Evolutionary conservation across 2,329 filamentous ascomycete species (phyloP), one percentile per base, ranked within the genome.

Genomic region (Diaporthe humulicola): DNA sequence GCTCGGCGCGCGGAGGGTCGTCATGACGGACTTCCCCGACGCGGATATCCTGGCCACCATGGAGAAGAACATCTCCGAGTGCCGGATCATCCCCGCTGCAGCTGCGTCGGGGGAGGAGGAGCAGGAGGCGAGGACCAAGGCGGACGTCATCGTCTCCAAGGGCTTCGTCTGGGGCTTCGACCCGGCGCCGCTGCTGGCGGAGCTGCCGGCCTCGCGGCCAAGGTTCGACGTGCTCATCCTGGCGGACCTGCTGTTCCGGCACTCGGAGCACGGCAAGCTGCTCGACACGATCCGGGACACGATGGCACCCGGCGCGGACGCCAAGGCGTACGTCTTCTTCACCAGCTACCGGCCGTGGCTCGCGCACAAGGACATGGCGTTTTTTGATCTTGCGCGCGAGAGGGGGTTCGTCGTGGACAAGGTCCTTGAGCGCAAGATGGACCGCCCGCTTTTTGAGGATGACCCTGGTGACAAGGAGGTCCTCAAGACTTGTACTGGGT

Each of bases 291-390:
- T 98, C 75, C 86, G 89, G 79, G 82, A 89, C 80, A 94, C 93
- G 22, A 84, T 98, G 79, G 90, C 88, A 78, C 87, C 85, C 76
- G 83, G 85, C 4, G 79, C 82, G 4, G 86, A 86, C 2, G 90
- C 93, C 66, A 88, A 88, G 71, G 95, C 95, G 2, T 90, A 96
- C 79, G 95, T 98, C 10, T 97, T 98, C 83, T 98, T 98, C 86
- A 98, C 96, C 0, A 96, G 95, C 28, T 98, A 98, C 84, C 89
- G 97, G 77, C 96, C 96, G 1, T 98, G 96, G 96, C 87, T 98
- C 81, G 88, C 94, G 79, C 90, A 95, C 77, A 94, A 95, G 83
- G 97, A 98, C 80, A 87, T 98, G 82, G 90, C 89, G 5, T 98
- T 98, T 86, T 98, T 98, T 81, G 93, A 95, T 66, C 81, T 95